These are phyloP conservation scores for Hyparrhenia diplandra DNA, from an alignment of 176 grass and related monocot species.

Conservation along the genomic window DNA sequence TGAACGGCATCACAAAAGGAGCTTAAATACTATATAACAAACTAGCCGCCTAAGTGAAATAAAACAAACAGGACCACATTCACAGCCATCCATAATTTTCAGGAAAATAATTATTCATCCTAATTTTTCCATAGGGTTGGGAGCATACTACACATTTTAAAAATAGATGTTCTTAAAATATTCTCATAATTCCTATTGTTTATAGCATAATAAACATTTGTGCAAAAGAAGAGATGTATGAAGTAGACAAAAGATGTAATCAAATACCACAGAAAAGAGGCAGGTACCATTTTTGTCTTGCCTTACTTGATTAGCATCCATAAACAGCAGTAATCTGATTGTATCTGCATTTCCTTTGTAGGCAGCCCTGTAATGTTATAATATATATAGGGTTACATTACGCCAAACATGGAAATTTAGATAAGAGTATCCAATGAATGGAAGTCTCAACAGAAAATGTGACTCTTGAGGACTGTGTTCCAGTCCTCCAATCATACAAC, in stretches of 20 bases:
- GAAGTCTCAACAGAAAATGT: neutral
- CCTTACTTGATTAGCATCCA: slow-evolving; percentile 80
- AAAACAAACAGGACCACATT: neutral
- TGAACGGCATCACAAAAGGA: slow-evolving; percentile 40
- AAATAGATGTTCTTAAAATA: neutral
- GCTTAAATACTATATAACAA: slow-evolving; percentile 7
- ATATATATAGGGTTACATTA: slow-evolving; percentile 26
- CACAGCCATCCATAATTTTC: neutral
- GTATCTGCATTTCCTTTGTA: slow-evolving; percentile 90
- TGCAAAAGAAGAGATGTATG: neutral
- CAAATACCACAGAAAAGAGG: slow-evolving; percentile 12
- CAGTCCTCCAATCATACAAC: neutral
- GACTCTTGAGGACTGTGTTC: slow-evolving; percentile 6
- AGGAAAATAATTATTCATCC: neutral
- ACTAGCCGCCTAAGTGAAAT: neutral
- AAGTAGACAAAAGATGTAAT: slow-evolving; percentile 3
- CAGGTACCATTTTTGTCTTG: slow-evolving; percentile 81
- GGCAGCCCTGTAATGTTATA: slow-evolving; percentile 61
- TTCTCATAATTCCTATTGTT: neutral
- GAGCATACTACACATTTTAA: neutral
- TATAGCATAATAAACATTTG: neutral
- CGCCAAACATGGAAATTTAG: slow-evolving; percentile 22
- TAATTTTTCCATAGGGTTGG: neutral
- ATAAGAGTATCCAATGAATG: slow-evolving; percentile 7
- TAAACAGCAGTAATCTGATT: slow-evolving; percentile 90